phyloP scores from a whole-genome alignment of 768 basidiomycete species.

The Collybia nuda region DNA sequence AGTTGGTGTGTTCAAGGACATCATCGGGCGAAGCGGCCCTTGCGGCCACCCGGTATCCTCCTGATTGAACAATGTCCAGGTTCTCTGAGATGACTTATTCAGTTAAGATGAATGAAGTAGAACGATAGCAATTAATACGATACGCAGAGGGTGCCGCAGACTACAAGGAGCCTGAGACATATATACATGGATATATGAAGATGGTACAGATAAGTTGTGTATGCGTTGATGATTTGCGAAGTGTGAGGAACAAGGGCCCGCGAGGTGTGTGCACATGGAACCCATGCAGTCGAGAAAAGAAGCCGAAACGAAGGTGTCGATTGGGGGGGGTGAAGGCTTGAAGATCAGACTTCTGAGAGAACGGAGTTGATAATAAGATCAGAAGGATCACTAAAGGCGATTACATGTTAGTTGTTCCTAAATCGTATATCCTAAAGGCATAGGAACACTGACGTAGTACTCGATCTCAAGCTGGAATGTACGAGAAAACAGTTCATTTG shows the following conservation, averaged over 20 bases:
- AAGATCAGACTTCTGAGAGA: not conserved
- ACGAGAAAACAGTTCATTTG: slow-evolving; percentile 6
- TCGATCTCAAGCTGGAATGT: slow-evolving; percentile 84
- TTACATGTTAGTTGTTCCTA: slow-evolving; percentile 10
- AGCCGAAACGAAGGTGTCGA: not conserved
- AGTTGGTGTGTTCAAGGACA: no score
- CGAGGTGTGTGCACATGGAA: slow-evolving; percentile 1
- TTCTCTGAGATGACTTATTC: no score
- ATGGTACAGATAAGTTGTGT: not conserved
- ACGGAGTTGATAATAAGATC: slow-evolving; percentile 2
- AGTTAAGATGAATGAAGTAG: no score
- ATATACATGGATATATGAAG: not conserved
- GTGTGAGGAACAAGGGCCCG: not conserved
- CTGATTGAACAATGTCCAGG: no score
- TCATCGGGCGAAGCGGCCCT: no score
- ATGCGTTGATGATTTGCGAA: slow-evolving; percentile 3
- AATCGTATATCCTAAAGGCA: slow-evolving; percentile 2
- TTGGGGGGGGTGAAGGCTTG: not conserved
- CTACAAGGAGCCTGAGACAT: not conserved
- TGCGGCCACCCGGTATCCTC: no score
- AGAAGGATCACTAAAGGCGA: slow-evolving; percentile 16
- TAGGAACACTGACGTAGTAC: slow-evolving; percentile 69
- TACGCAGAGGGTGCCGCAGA: not conserved
- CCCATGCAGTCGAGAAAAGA: slow-evolving; percentile 6
- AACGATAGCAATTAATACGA: not conserved